Base-by-base conservation (phyloP, 768 basidiomycete genomes). In the Suillus lakei region DNA sequence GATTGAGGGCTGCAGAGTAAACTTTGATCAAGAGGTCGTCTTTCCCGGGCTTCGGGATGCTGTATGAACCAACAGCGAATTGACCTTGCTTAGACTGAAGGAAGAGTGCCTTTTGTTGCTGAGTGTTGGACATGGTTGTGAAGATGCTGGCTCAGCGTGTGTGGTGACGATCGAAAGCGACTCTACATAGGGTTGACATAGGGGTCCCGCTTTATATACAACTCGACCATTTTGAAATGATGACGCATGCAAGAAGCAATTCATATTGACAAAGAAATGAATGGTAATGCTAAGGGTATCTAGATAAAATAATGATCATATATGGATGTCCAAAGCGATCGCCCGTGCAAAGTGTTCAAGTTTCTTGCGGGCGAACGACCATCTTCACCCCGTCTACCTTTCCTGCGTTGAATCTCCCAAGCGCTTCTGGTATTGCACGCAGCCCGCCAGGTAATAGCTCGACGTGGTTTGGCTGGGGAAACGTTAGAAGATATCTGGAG, bases 361-460 rank as follows among this genome's bases (percentile, higher is more conserved):
- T 83, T 58, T 84, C 83, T 69, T 80, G 78, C 9, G 84, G 84
- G 56, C 69, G 77, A 63, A 73, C 77, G 60, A 85, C 76, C 43
- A 86, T 69, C 70, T 85, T 85, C 30, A 78, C 70, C 4, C 81
- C 82, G 54, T 82, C 83, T 21, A 85, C 78, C 66, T 79, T 71
- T 38, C 78, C 77, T 4, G 75, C 72, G 65, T 79, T 72, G 69
- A 86, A 69, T 53, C 79, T 75, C 70, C 78, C 74, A 56, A 87
- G 69, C 10, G 81, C 86, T 15, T 72, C 72, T 39, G 71, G 69
- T 51, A 86, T 80, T 13, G 80, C 84, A 36, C 71, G 74, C 28
- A 86, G 71, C 9, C 85, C 85, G 15, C 76, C 75, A 0, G 78
- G 72, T 15, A 86, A 62, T 18, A 80, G 69, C 62, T 84, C 81